Evolutionary conservation across 805 yeast species (phyloP).

Genomic region (Pachysolen tannophilus): DNA sequence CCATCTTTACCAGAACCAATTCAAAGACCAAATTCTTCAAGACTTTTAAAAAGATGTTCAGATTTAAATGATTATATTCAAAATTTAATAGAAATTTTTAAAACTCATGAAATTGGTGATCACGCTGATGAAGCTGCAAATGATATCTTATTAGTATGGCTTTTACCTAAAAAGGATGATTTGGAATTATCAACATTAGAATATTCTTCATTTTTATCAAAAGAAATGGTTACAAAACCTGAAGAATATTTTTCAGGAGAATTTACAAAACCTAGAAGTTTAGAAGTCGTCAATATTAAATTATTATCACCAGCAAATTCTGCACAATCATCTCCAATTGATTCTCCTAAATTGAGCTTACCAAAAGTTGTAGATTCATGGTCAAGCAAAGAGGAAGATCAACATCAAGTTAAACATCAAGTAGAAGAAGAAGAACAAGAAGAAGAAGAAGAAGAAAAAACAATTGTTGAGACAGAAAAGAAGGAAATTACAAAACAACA

Average conservation of each 20-base stretch:
- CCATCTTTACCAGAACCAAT: slow-evolving; percentile 42
- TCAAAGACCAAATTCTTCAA: slow-evolving; percentile 26
- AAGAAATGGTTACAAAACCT: no score
- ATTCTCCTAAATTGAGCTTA: no score
- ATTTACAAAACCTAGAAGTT: no score
- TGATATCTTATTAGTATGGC: slow-evolving; percentile 21
- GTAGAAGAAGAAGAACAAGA: no score
- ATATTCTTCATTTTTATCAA: slow-evolving; percentile 13
- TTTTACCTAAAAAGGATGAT: slow-evolving; percentile 21
- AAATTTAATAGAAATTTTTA: slow-evolving; percentile 19
- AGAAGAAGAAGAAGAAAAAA: no score
- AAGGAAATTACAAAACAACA: slow-evolving; percentile 5
- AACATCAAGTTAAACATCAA: no score
- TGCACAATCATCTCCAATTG: no score
- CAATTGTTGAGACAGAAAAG: no score
- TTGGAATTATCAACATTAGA: slow-evolving; percentile 15
- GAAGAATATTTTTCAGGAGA: no score
- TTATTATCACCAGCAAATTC: no score
- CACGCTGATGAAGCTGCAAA: no score
- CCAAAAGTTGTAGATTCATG: not conserved
- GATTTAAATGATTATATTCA: slow-evolving; percentile 32
- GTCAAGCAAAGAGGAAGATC: not conserved
- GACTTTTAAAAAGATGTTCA: slow-evolving; percentile 29
- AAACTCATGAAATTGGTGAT: slow-evolving; percentile 21
- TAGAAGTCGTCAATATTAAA: slow-evolving; percentile 13